phyloP scores from a whole-genome alignment of 2,329 filamentous ascomycete genomes.

The Tolypocladium pustulatum region DNA sequence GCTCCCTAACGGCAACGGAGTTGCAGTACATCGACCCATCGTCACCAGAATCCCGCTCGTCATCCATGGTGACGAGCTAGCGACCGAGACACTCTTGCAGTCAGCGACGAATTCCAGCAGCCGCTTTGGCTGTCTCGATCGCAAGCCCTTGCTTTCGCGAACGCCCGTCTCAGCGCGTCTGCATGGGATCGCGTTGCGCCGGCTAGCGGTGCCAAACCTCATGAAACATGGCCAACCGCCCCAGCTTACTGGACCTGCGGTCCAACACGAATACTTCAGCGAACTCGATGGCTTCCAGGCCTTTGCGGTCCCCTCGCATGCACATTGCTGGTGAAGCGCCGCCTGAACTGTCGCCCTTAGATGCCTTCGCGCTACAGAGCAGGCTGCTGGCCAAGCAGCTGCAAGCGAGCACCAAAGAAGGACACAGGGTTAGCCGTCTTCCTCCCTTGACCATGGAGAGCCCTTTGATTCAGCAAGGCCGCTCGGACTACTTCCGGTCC shows the following conservation, averaged over 20 bases:
- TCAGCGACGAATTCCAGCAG: slow-evolving; percentile 5
- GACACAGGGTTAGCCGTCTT: slow-evolving; percentile 72
- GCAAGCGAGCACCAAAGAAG: slow-evolving; percentile 64
- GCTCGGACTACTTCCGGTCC: slow-evolving; percentile 74
- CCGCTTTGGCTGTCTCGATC: not conserved
- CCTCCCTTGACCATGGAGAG: slow-evolving; percentile 75
- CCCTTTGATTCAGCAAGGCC: slow-evolving; percentile 62
- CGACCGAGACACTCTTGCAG: slow-evolving; percentile 9
- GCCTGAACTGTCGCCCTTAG: slow-evolving; percentile 83
- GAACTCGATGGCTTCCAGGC: slow-evolving; percentile 33
- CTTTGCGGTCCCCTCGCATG: slow-evolving; percentile 62
- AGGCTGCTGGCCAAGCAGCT: slow-evolving; percentile 79
- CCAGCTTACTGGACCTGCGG: slow-evolving; percentile 49
- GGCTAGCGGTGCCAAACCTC: slow-evolving; percentile 5
- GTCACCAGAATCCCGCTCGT: slow-evolving; percentile 3
- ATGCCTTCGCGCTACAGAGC: slow-evolving; percentile 90
- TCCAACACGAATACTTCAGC: slow-evolving; percentile 43
- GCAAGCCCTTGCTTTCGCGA: not conserved
- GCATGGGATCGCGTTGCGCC: slow-evolving; percentile 4
- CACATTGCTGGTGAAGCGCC: slow-evolving; percentile 74
- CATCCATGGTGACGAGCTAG: slow-evolving; percentile 9
- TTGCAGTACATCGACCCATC: not conserved
- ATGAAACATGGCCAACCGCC: slow-evolving; percentile 42
- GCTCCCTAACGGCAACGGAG: not conserved
- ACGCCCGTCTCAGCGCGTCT: not conserved